phyloP scores from a whole-genome alignment of 2,329 filamentous ascomycete species.

The Coleophoma cylindrospora region DNA sequence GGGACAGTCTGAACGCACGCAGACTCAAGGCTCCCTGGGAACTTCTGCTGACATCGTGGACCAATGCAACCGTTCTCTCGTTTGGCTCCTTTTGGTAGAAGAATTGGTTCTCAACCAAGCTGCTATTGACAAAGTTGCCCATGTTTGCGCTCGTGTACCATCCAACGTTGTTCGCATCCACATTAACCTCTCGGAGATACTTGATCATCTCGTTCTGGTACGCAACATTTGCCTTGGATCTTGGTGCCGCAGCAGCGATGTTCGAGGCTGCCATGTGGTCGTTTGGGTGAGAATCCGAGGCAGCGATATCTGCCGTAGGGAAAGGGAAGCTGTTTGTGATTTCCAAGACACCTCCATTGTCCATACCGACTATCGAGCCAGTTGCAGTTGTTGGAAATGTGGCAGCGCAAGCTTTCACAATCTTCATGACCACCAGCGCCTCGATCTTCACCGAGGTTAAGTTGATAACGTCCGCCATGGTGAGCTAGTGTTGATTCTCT shows the following conservation, averaged over 20 bases:
- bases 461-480: conserved; percentile 58
- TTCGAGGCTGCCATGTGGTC: conserved; percentile 60
- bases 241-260: conserved; percentile 80
- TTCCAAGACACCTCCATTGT: conserved; percentile 74
- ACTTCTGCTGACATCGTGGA: conserved; percentile 94
- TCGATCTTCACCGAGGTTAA: conserved; percentile 90
- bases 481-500: conserved; percentile 16
- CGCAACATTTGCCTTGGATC: conserved; percentile 80
- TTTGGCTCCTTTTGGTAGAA: conserved; percentile 93
- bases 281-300: conserved; percentile 67
- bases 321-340: conserved; percentile 95
- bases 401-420: conserved; percentile 90
- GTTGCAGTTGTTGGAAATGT: conserved; percentile 86
- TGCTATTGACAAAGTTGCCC: conserved; percentile 95
- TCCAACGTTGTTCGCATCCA: conserved; percentile 95
- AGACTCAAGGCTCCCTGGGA: conserved; percentile 87
- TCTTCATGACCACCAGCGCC: conserved; percentile 95
- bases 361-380: conserved; percentile 90
- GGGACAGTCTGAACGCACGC: conserved; percentile 86
- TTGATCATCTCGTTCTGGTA: conserved; percentile 98
- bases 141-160: conserved; percentile 99
- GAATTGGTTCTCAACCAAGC: conserved; percentile 96
- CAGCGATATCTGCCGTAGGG: conserved; percentile 71
- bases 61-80: conserved; percentile 79
- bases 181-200: conserved; percentile 93